Evolutionary conservation across 306 rosid genomes (phyloP).

Genomic region (Luffa acutangula): DNA sequence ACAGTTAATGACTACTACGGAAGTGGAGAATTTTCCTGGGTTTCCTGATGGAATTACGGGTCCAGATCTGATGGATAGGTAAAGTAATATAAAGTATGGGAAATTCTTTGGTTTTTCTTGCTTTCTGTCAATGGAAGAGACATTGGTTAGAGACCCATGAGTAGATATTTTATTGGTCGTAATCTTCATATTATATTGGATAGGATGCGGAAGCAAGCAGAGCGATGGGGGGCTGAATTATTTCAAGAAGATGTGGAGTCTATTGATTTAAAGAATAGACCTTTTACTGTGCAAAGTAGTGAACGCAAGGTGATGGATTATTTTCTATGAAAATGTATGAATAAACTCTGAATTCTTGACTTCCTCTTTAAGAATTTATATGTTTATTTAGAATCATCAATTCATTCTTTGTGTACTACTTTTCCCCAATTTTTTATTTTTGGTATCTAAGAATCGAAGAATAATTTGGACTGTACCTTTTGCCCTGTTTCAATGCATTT

Average conservation of each 20-base stretch:
- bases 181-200: conserved; percentile 7
- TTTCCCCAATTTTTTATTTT: neutral
- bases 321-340: neutral
- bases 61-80: conserved; percentile 98
- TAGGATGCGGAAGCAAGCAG: conserved; percentile 66
- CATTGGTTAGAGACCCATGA: neutral
- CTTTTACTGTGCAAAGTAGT: conserved; percentile 81
- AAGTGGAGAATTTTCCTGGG: conserved; percentile 94
- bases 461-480: neutral
- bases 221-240: conserved; percentile 95
- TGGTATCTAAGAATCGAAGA: neutral
- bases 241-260: conserved; percentile 86
- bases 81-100: conserved; percentile 4
- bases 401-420: neutral
- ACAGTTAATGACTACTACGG: conserved; percentile 94
- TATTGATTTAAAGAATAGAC: conserved; percentile 57
- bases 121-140: neutral
- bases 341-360: neutral
- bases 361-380: neutral
- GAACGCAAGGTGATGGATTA: conserved; percentile 78
- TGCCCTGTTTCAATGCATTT: neutral
- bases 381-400: neutral
- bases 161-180: neutral
- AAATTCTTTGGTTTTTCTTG: neutral
- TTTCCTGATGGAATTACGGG: conserved; percentile 92